Evolutionary conservation across 2,329 filamentous ascomycete genomes (phyloP).

Genomic region (Hymenoscyphus albidus): DNA sequence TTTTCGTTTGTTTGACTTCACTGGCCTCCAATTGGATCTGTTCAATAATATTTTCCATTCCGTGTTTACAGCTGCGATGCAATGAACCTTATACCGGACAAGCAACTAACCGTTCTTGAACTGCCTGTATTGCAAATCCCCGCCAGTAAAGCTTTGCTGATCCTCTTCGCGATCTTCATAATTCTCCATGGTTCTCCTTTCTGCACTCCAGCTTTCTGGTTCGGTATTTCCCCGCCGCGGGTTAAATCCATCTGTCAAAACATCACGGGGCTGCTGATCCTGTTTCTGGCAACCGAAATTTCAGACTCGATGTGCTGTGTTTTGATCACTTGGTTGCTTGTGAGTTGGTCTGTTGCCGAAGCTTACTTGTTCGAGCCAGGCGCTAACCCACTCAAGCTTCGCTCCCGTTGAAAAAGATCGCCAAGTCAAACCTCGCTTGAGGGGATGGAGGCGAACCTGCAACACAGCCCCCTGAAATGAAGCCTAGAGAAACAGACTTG

Average conservation of each 20-base stretch:
- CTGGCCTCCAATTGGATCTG: too few relatives aligned
- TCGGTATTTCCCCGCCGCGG: not conserved
- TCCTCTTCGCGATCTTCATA: not conserved
- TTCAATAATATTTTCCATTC: not conserved
- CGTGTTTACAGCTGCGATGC: not conserved
- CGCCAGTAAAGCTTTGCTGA: not conserved
- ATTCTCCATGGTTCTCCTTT: not conserved
- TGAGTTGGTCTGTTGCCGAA: not conserved
- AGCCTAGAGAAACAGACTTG: constrained; percentile 25
- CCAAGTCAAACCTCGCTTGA: constrained; percentile 18
- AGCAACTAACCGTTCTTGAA: not conserved
- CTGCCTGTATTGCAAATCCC: not conserved
- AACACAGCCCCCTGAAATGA: constrained; percentile 15
- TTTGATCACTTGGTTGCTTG: not conserved
- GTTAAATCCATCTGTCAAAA: constrained; percentile 1
- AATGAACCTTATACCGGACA: not conserved
- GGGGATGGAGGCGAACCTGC: constrained; percentile 14
- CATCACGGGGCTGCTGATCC: not conserved
- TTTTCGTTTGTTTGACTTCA: too few relatives aligned
- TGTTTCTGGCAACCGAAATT: not conserved
- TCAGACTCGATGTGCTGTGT: not conserved
- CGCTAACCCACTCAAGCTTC: not conserved
- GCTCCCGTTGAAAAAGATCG: constrained; percentile 1
- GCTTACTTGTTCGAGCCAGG: not conserved
- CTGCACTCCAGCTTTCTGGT: not conserved